Evolutionary conservation across 2,329 filamentous ascomycete species (phyloP).

Genomic region (Aureobasidium namibiae): DNA sequence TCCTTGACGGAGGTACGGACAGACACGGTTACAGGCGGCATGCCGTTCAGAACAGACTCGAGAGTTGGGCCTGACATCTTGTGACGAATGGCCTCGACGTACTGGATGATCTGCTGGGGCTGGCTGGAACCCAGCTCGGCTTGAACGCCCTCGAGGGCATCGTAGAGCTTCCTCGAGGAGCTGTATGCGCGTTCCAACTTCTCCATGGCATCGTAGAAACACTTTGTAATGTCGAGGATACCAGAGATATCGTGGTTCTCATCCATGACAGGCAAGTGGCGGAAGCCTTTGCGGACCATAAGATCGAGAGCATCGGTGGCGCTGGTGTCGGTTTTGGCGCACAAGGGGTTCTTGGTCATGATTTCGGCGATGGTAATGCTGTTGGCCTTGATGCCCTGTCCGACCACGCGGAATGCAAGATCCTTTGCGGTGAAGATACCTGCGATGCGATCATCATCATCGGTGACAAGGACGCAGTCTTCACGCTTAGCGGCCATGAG

Average conservation of each 20-base stretch:
- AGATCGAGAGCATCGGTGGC: constrained; percentile 94
- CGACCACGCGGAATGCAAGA: constrained; percentile 92
- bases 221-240: constrained; percentile 97
- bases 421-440: constrained; percentile 99
- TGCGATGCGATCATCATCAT: constrained; percentile 94
- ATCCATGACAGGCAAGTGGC: constrained; percentile 97
- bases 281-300: constrained; percentile 97
- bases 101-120: constrained; percentile 97
- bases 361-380: constrained; percentile 94
- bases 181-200: constrained; percentile 96
- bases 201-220: constrained; percentile 99
- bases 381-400: constrained; percentile 77
- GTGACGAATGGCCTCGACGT: constrained; percentile 85
- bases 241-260: constrained; percentile 99
- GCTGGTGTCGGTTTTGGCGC: constrained; percentile 93
- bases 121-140: constrained; percentile 93
- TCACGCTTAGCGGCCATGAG: constrained; percentile 98
- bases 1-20: constrained; percentile 95
- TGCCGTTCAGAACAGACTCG: constrained; percentile 85
- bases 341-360: constrained; percentile 99
- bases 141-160: constrained; percentile 94
- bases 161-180: constrained; percentile 95
- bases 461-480: constrained; percentile 94
- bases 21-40: constrained; percentile 88
- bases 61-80: constrained; percentile 98